These are phyloP conservation scores for Prunella vulgaris DNA, from an alignment of 257 asterid genomes.

Conservation along the genomic window DNA sequence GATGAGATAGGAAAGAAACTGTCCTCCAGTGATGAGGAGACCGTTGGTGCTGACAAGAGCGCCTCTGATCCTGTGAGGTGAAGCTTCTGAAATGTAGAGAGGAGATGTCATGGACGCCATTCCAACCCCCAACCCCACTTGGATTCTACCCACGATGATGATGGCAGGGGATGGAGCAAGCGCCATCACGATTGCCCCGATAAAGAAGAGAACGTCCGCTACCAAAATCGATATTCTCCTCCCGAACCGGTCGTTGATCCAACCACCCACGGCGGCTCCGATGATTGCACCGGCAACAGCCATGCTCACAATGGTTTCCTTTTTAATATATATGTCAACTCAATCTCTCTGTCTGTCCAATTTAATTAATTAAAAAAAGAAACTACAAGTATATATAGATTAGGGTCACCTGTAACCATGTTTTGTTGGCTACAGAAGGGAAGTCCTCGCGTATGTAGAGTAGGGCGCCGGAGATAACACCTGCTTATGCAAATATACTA, in stretches of 20 bases:
- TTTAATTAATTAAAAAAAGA: no score
- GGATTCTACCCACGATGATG: slow-evolving; percentile 45
- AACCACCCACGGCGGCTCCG: slow-evolving; percentile 67
- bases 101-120: slow-evolving; percentile 85
- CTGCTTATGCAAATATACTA: no score
- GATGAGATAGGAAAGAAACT: slow-evolving; percentile 49
- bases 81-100: no score
- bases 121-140: slow-evolving; percentile 66
- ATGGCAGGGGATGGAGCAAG: slow-evolving; percentile 43
- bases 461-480: slow-evolving; percentile 46
- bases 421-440: slow-evolving; percentile 25
- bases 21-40: slow-evolving; percentile 64
- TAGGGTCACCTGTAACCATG: slow-evolving; percentile 40
- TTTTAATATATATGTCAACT: background rate
- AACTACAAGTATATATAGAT: no score
- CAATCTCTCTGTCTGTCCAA: background rate
- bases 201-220: slow-evolving; percentile 50
- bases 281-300: slow-evolving; percentile 62
- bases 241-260: slow-evolving; percentile 52
- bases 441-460: slow-evolving; percentile 39
- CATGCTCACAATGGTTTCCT: slow-evolving; percentile 56
- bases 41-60: no score
- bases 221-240: slow-evolving; percentile 39
- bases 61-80: no score
- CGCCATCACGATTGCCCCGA: slow-evolving; percentile 53